Evolutionary conservation across 2,329 filamentous ascomycete species (phyloP).

Genomic region (Talaromyces sp.): DNA sequence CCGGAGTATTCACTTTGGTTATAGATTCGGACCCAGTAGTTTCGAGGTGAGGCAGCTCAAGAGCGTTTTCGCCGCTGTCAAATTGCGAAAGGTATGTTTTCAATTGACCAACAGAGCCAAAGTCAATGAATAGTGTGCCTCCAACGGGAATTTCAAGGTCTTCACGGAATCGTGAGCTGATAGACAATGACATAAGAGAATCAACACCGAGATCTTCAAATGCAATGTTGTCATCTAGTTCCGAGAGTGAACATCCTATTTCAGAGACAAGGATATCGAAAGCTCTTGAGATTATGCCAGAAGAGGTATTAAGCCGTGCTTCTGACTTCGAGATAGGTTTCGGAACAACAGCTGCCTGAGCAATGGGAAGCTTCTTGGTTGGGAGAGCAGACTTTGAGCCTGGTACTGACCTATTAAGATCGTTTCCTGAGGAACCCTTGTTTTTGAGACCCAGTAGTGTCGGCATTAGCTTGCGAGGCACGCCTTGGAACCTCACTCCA

Average conservation of each 20-base stretch:
- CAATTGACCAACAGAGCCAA: neutral
- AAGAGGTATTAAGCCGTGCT: neutral
- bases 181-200: slow-evolving; percentile 26
- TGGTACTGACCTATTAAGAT: neutral
- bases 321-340: neutral
- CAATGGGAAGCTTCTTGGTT: neutral
- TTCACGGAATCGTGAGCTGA: slow-evolving; percentile 22
- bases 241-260: neutral
- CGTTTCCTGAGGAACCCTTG: neutral
- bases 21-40: neutral
- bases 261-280: neutral
- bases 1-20: neutral
- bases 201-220: slow-evolving; percentile 26
- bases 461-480: slow-evolving; percentile 12
- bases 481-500: slow-evolving; percentile 10
- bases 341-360: neutral
- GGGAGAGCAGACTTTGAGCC: neutral
- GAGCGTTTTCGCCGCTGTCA: neutral
- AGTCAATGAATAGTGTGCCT: neutral
- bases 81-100: neutral
- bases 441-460: neutral
- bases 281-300: neutral
- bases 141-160: slow-evolving; percentile 22
- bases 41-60: neutral
- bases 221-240: neutral